These are phyloP conservation scores for Ceratocystiopsis brevicomis DNA, from an alignment of 2,329 filamentous ascomycete genomes.

Conservation along the genomic window DNA sequence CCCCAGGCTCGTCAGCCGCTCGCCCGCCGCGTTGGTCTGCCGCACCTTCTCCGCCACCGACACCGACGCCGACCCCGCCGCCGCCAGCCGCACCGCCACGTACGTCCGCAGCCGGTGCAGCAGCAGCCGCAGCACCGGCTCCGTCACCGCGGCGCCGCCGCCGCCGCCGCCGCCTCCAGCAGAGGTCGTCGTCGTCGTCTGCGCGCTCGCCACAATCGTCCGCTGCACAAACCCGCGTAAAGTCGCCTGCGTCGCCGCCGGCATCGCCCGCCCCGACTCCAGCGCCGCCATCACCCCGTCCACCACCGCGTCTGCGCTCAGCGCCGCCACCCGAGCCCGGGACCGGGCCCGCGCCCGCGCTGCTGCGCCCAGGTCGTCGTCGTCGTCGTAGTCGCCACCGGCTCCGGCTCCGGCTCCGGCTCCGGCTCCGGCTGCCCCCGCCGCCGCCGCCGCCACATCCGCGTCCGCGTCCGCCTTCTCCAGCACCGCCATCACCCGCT, in stretches of 20 bases:
- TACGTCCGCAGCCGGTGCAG: conserved; percentile 49
- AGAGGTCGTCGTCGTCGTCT: conserved; percentile 21
- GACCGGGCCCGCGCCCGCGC: conserved; percentile 5
- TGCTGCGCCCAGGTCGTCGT: not conserved
- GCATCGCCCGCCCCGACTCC: conserved; percentile 45
- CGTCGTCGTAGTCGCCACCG: no score
- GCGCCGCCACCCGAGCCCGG: no score
- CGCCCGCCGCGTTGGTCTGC: conserved; percentile 47
- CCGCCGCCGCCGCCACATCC: conserved; percentile 10
- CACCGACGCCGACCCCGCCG: conserved; percentile 42
- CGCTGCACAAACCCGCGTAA: conserved; percentile 38
- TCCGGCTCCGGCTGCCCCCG: conserved; percentile 15
- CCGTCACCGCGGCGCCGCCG: conserved; percentile 23
- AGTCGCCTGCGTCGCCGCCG: conserved; percentile 38
- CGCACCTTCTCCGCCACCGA: conserved; percentile 53
- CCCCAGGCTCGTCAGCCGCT: conserved; percentile 49
- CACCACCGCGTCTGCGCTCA: conserved; percentile 21
- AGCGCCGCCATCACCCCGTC: conserved; percentile 44
- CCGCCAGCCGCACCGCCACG: conserved; percentile 43
- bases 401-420: conserved; percentile 16
- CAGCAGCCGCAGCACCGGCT: conserved; percentile 45
- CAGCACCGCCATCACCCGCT: conserved; percentile 50
- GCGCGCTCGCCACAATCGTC: conserved; percentile 30
- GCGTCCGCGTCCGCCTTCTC: conserved; percentile 25
- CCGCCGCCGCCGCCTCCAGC: conserved; percentile 7